phyloP scores from a whole-genome alignment of 1,139 yeast genomes.

The Yamadazyma songkhlaensis region DNA sequence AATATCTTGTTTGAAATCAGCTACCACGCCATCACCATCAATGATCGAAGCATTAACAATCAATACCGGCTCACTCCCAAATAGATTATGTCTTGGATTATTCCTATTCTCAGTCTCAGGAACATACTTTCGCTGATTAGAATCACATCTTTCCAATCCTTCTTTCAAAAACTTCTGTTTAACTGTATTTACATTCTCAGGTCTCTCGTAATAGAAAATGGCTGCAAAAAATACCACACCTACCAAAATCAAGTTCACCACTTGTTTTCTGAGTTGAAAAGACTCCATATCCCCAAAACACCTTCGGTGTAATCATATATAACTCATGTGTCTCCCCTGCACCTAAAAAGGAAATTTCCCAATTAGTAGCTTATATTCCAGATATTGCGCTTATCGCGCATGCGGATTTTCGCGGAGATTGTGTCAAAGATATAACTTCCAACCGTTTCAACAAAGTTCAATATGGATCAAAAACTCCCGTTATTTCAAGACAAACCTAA shows the following conservation, averaged over 20 bases:
- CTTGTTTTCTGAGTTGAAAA: no score
- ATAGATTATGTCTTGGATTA: conserved; percentile 2
- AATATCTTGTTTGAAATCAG: neutral
- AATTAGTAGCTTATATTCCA: no score
- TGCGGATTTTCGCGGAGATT: no score
- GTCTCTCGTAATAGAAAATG: no score
- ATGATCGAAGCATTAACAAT: conserved; percentile 4
- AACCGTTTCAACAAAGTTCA: no score
- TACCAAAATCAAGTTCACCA: neutral
- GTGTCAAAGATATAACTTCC: no score
- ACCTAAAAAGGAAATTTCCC: no score
- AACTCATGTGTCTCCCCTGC: no score
- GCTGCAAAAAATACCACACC: no score
- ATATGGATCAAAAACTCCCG: neutral
- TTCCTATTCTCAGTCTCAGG: neutral
- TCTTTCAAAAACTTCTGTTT: neutral
- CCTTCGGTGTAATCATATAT: no score
- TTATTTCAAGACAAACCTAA: neutral
- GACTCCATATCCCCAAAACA: no score
- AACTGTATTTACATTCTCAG: neutral
- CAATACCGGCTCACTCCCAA: neutral
- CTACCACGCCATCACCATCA: conserved; percentile 6
- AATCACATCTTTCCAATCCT: neutral
- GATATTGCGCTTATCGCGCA: no score
- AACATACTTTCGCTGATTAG: neutral